Evolutionary conservation across 805 yeast species (phyloP).

Genomic region (Lachancea dasiensis): DNA sequence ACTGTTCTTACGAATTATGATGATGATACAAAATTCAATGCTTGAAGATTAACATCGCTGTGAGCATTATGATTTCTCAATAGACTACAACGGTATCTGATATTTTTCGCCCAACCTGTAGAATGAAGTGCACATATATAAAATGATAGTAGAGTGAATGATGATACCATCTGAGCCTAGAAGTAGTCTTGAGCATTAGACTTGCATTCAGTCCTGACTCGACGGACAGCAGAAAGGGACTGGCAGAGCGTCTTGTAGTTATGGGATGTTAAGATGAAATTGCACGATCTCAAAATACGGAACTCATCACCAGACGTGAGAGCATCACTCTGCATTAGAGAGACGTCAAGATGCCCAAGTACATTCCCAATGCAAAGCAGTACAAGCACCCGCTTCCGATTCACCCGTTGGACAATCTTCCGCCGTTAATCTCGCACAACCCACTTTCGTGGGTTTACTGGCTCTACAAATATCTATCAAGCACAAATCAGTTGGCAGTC

Average conservation of each 20-base stretch:
- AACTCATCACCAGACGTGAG: too few species aligned
- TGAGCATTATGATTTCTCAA: conserved; percentile 69
- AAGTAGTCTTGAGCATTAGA: too few species aligned
- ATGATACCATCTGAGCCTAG: background rate
- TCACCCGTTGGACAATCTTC: conserved; percentile 40
- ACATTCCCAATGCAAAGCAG: conserved; percentile 24
- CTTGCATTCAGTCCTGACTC: too few species aligned
- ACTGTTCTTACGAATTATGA: conserved; percentile 18
- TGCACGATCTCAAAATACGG: too few species aligned
- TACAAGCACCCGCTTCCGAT: conserved; percentile 58
- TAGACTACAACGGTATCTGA: conserved; percentile 99
- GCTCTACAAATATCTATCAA: conserved; percentile 31
- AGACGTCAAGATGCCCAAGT: conserved; percentile 33
- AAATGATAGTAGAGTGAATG: background rate
- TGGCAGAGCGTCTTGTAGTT: too few species aligned
- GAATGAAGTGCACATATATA: background rate
- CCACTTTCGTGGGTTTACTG: conserved; percentile 59
- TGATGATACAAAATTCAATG: conserved; percentile 33
- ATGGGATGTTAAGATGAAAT: too few species aligned
- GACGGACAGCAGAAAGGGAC: too few species aligned
- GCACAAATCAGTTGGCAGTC: conserved; percentile 15
- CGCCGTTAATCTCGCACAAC: conserved; percentile 54
- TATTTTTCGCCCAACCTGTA: conserved; percentile 2
- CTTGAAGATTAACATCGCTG: conserved; percentile 46
- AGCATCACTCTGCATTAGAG: too few species aligned